Conservation (phyloP, 768 basidiomycete genomes). For the Mycena floridula region DNA sequence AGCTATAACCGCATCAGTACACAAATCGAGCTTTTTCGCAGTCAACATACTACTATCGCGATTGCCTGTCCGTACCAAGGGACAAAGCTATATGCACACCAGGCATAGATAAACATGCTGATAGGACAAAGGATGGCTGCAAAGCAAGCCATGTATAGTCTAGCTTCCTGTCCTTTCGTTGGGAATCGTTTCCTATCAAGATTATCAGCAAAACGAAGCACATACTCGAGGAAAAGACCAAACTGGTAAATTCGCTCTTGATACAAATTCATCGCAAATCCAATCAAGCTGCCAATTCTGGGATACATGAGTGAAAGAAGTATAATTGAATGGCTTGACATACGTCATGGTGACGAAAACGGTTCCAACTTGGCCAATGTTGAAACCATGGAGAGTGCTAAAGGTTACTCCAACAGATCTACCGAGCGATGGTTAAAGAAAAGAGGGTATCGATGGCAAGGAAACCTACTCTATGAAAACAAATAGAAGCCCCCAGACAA, state of each 20-base stretch:
- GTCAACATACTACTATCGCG: slow-evolving; percentile 37
- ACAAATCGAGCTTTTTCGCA: neutral
- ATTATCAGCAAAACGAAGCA: neutral
- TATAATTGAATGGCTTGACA: slow-evolving; percentile 9
- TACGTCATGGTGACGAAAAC: slow-evolving; percentile 55
- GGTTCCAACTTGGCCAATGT: slow-evolving; percentile 50
- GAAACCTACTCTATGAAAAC: slow-evolving; percentile 51
- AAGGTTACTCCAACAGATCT: slow-evolving; percentile 58
- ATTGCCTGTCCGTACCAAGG: slow-evolving; percentile 59
- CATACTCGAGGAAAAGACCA: neutral
- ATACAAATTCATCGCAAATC: slow-evolving; percentile 37
- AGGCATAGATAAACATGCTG: slow-evolving; percentile 71
- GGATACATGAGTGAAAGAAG: neutral
- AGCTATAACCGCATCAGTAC: slow-evolving; percentile 22
- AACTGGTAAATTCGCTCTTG: slow-evolving; percentile 49
- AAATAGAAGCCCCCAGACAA: slow-evolving; percentile 73
- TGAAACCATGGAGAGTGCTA: slow-evolving; percentile 50
- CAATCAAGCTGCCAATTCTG: slow-evolving; percentile 52
- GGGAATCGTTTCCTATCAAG: slow-evolving; percentile 24
- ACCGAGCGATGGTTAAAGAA: neutral
- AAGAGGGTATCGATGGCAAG: too few species aligned
- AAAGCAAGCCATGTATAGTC: slow-evolving; percentile 50
- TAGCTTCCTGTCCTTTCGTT: slow-evolving; percentile 46
- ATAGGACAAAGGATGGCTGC: slow-evolving; percentile 48
- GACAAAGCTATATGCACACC: slow-evolving; percentile 49